Evolutionary conservation across 768 basidiomycete genomes (phyloP).

Genomic region (Boletus barrowsii): DNA sequence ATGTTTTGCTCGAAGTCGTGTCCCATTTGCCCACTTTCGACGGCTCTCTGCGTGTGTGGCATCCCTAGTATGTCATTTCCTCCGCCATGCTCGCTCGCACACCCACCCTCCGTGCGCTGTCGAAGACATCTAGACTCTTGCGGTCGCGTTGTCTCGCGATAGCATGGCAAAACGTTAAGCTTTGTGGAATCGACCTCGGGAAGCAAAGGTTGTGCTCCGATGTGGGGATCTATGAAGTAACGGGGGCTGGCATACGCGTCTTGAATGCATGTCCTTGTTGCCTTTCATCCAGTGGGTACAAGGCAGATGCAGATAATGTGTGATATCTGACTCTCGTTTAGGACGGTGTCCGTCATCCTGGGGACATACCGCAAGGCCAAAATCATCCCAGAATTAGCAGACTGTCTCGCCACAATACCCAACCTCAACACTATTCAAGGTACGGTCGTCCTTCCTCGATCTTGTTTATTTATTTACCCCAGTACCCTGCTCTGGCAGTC

Average conservation of each 20-base stretch:
- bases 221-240: not conserved
- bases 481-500: not conserved
- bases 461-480: not conserved
- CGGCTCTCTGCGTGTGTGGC: too few species aligned
- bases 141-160: slow-evolving; percentile 11
- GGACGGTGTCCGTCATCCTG: not conserved
- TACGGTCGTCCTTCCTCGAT: not conserved
- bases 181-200: not conserved
- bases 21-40: not conserved
- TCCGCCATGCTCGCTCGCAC: not conserved
- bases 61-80: too few species aligned
- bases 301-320: too few species aligned
- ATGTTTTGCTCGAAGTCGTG: slow-evolving; percentile 10
- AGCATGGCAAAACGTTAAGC: slow-evolving; percentile 9
- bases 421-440: slow-evolving; percentile 11
- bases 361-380: not conserved
- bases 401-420: slow-evolving; percentile 1
- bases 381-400: slow-evolving; percentile 5
- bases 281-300: slow-evolving; percentile 5
- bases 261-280: slow-evolving; percentile 1
- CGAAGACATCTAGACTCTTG: slow-evolving; percentile 3
- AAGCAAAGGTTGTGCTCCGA: not conserved
- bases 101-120: slow-evolving; percentile 1
- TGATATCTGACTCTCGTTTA: not conserved
- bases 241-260: not conserved